phyloP scores from a whole-genome alignment of 169 alveolate genomes.

The Plasmodium cynomolgi region DNA sequence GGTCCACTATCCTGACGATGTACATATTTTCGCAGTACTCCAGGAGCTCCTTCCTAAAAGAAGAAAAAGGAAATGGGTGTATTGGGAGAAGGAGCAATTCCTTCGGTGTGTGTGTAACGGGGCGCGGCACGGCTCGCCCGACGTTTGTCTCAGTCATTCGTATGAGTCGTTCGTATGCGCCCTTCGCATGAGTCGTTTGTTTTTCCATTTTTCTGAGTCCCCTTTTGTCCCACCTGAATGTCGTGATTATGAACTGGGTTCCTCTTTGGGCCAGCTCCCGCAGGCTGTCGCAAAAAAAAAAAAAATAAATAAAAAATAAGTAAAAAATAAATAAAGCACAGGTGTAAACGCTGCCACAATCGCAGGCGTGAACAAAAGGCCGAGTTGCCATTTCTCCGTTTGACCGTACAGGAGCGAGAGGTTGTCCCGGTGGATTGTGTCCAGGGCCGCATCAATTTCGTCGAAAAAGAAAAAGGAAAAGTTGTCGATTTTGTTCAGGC shows the following conservation, averaged over 20 bases:
- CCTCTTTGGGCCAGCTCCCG: constrained; percentile 62
- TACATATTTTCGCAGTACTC: constrained; percentile 72
- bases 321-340: neutral
- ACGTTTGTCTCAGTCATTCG: neutral
- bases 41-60: constrained; percentile 42
- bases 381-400: neutral
- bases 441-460: constrained; percentile 75
- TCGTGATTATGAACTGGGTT: constrained; percentile 73
- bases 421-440: constrained; percentile 69
- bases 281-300: constrained; percentile 21
- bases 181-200: neutral
- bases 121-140: neutral
- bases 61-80: neutral
- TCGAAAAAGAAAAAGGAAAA: constrained; percentile 75
- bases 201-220: neutral
- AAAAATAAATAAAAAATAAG: neutral
- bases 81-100: constrained; percentile 2
- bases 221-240: constrained; percentile 50
- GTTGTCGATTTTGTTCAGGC: constrained; percentile 70
- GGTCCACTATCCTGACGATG: constrained; percentile 53
- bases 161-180: neutral
- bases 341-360: neutral
- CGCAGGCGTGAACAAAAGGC: neutral
- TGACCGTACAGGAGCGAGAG: constrained; percentile 49
- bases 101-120: neutral